A percentile compares a stretch with the other conserved stretches of the same genome.
Evolutionary conservation across 257 asterid species (phyloP).

Genomic region (Pogostemon cablin): DNA sequence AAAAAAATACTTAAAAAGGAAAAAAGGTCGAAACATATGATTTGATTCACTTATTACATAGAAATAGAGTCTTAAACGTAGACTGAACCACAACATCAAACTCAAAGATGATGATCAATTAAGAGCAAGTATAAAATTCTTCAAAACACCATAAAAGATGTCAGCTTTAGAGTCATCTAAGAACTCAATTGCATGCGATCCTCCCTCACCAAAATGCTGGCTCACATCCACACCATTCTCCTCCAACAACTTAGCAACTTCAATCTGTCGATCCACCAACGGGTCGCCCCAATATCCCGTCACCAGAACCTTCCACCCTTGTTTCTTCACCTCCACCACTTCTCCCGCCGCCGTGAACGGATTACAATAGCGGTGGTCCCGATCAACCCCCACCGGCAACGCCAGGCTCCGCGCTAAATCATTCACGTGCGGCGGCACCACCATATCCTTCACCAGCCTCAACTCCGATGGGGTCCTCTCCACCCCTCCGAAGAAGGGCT

Average conservation of each 20-base stretch:
- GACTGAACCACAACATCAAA: too few species aligned
- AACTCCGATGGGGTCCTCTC: conserved; percentile 50
- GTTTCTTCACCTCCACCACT: conserved; percentile 30
- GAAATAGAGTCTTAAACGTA: too few species aligned
- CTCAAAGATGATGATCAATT: too few species aligned
- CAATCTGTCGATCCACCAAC: conserved; percentile 39
- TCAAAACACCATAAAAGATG: conserved; percentile 19
- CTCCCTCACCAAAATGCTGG: conserved; percentile 38
- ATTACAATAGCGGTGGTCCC: conserved; percentile 49
- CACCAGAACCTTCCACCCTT: conserved; percentile 37
- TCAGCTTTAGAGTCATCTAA: conserved; percentile 29
- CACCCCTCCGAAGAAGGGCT: conserved; percentile 49
- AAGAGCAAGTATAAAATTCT: conserved; percentile 21
- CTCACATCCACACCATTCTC: conserved; percentile 35
- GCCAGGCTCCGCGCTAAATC: conserved; percentile 48
- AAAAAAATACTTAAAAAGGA: too few species aligned
- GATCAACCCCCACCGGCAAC: conserved; percentile 47
- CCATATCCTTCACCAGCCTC: conserved; percentile 27
- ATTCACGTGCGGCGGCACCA: conserved; percentile 22
- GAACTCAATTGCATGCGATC: conserved; percentile 47
- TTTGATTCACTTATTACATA: too few species aligned
- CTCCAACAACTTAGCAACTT: conserved; percentile 13
- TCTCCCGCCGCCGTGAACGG: conserved; percentile 18
- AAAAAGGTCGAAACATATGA: too few species aligned
- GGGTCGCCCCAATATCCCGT: conserved; percentile 46